Conservation (phyloP, 2,329 filamentous ascomycete species). For the Biscogniauxia mediterranea region DNA sequence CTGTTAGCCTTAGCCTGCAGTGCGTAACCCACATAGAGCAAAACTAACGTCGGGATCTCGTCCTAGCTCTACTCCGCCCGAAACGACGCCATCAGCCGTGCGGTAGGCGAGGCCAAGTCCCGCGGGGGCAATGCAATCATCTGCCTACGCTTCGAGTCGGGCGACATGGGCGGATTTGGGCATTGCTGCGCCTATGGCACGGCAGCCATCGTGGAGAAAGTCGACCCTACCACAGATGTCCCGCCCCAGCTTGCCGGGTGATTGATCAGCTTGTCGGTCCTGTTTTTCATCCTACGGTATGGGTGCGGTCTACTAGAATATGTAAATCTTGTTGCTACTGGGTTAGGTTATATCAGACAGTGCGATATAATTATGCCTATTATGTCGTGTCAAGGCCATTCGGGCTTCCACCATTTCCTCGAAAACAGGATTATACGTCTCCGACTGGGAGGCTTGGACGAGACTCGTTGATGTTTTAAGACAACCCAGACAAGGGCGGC, state of each 20-base stretch:
- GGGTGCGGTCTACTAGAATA: no score
- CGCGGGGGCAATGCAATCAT: constrained; percentile 61
- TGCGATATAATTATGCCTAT: no score
- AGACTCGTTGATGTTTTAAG: no score
- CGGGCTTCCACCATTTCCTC: no score
- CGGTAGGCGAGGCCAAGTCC: constrained; percentile 55
- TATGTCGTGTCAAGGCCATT: no score
- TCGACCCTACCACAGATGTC: constrained; percentile 36
- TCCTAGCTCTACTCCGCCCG: constrained; percentile 52
- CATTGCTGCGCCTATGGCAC: constrained; percentile 62
- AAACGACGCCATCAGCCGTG: constrained; percentile 55
- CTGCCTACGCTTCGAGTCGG: constrained; percentile 56
- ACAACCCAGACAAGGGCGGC: no score
- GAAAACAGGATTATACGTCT: no score
- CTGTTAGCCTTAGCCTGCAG: neutral
- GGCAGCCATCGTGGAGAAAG: constrained; percentile 55
- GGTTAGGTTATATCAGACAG: no score
- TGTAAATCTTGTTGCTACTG: no score
- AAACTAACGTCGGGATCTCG: neutral
- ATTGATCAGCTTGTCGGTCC: neutral
- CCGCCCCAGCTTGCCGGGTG: constrained; percentile 19
- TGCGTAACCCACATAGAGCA: neutral
- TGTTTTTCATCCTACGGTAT: no score
- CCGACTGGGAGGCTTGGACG: no score
- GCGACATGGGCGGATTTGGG: constrained; percentile 53